These are phyloP conservation scores for Xylaria sp. DNA, from an alignment of 2,329 filamentous ascomycete genomes.

Conservation along the genomic window DNA sequence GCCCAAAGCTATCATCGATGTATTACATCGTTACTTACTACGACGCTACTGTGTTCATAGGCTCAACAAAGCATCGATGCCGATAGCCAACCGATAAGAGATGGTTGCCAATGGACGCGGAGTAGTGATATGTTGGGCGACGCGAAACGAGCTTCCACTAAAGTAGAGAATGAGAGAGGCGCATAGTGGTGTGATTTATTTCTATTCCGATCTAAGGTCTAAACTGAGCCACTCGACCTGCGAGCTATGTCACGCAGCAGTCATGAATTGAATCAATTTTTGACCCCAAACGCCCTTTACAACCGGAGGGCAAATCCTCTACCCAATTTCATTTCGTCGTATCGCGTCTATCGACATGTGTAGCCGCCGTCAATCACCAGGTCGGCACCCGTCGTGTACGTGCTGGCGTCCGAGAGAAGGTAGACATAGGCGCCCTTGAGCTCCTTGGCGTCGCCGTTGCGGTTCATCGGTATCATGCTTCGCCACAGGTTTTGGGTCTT, in stretches of 20 bases:
- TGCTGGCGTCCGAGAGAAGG: constrained; percentile 74
- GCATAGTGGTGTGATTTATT: not conserved
- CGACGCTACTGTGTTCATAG: not conserved
- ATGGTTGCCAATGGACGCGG: not conserved
- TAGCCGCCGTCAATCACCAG: constrained; percentile 77
- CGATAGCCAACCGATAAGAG: not conserved
- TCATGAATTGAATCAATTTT: not conserved
- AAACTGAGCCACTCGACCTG: not conserved
- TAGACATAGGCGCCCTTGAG: constrained; percentile 77
- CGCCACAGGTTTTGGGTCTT: constrained; percentile 42
- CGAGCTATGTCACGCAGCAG: not conserved
- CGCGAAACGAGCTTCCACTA: not conserved
- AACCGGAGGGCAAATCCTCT: not conserved
- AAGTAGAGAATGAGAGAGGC: not conserved
- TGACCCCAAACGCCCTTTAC: constrained; percentile 14
- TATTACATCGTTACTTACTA: not conserved
- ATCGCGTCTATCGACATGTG: constrained; percentile 35
- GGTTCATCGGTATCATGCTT: constrained; percentile 46
- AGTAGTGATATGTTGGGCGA: no score
- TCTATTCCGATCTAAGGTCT: constrained; percentile 6
- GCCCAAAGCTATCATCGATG: not conserved
- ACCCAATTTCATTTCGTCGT: constrained; percentile 3
- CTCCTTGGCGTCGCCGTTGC: constrained; percentile 68
- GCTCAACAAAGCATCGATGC: not conserved
- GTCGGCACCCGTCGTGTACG: constrained; percentile 75